Base-by-base conservation (phyloP, 768 basidiomycete species). In the Pleurotus djamor region DNA sequence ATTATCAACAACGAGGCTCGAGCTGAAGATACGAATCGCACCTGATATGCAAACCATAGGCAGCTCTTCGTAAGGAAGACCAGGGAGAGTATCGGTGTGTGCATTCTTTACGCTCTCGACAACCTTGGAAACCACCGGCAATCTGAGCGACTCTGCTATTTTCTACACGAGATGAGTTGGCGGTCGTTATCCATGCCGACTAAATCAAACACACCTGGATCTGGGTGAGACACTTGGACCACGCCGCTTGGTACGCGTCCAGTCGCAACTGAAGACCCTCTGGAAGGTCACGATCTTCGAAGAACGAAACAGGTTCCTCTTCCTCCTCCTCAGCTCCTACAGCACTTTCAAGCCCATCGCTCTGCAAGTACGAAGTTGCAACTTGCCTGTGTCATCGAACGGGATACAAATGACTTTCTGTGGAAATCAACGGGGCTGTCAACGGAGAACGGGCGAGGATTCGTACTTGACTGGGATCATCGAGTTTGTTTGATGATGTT, bases 11-110 rank as follows among this genome's bases (percentile, higher is more conserved):
- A 10, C 60, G 32, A 45, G 54, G 47, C 33, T 14, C 16, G 37
- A n/a, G n/a, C n/a, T 12, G 13, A 2, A 36, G 37, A 3, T 33
- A n/a, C n/a, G n/a, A n/a, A 28, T 63, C 81, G 37, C 63, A 87
- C 87, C 80, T 52, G 80, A 78, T 34, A 90, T 74, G 0, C 80
- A 74, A 52, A 88, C 74, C 4, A 84, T 80, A 2, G 88, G 86
- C 5, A 90, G 66, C 64, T 91, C 88, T 4, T 76, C 62, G 50
- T 80, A 80, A 0, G 87, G 86, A n/a, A 87, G 68, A 3, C 83
- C 83, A 6, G 81, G 80, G 0, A 88, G 70, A 9, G 72, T 63
- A 52, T 79, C 70, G 0, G 66, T 64, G 62, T 86, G 82, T 5
- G 84, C 79, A 3, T 63, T 66, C 34, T 70, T 64, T 12, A 89